Evolutionary conservation across 2,329 filamentous ascomycete genomes (phyloP).

Genomic region (Colletotrichum costaricense): DNA sequence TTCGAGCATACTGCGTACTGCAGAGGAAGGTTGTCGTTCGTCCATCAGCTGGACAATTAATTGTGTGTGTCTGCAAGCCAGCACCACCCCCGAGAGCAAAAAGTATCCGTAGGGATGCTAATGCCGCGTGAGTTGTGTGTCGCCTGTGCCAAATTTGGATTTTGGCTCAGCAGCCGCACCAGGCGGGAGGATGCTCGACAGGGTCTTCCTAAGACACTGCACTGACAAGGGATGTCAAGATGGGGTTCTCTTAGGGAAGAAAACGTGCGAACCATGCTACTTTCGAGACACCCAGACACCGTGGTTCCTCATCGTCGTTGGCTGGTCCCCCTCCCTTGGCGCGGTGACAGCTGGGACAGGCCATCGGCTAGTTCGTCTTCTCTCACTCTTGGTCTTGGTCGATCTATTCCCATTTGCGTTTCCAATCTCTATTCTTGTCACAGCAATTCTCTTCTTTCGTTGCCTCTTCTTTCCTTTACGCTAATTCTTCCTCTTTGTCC

Average conservation of each 20-base stretch:
- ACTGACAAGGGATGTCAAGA: background rate
- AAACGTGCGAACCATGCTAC: slow-evolving; percentile 28
- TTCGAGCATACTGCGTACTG: background rate
- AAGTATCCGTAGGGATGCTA: background rate
- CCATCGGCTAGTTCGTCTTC: slow-evolving; percentile 23
- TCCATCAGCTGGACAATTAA: background rate
- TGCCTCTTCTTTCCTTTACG: slow-evolving; percentile 2
- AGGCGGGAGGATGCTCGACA: background rate
- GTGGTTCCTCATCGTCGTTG: slow-evolving; percentile 20
- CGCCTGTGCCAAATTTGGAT: slow-evolving; percentile 7
- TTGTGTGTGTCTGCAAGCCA: background rate
- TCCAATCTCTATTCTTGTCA: slow-evolving; percentile 17
- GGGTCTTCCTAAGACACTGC: background rate
- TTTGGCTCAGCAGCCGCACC: slow-evolving; percentile 22
- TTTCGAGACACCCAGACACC: slow-evolving; percentile 33
- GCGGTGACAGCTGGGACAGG: slow-evolving; percentile 24
- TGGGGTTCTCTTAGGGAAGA: background rate
- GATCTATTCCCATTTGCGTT: slow-evolving; percentile 19
- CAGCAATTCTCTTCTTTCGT: slow-evolving; percentile 11
- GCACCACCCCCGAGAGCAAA: background rate
- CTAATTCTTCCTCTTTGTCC: slow-evolving; percentile 8
- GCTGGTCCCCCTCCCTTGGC: slow-evolving; percentile 13
- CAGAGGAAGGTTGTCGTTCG: background rate
- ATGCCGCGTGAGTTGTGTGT: background rate
- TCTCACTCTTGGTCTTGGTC: background rate